phyloP scores from a whole-genome alignment of 2,329 filamentous ascomycete genomes.

The Ophiocordyceps polyrhachis-furcata region DNA sequence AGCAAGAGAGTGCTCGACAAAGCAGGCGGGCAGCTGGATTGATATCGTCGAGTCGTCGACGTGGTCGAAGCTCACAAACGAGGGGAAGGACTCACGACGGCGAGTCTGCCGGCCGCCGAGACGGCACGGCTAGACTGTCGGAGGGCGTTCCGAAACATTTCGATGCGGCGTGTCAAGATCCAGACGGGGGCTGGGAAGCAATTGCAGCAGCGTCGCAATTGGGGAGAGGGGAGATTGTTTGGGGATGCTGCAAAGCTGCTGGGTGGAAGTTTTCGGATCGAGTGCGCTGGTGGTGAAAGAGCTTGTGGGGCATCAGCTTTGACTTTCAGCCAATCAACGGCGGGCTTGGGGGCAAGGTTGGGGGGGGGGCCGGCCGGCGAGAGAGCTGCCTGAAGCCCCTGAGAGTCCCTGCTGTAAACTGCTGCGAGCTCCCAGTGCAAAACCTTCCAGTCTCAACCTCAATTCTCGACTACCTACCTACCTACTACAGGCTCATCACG shows the following conservation, averaged over 20 bases:
- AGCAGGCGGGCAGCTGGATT: not conserved
- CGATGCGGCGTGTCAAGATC: constrained; percentile 32
- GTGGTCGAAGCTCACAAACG: constrained; percentile 13
- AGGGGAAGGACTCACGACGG: constrained; percentile 58
- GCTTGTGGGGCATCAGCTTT: constrained; percentile 18
- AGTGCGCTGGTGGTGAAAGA: constrained; percentile 23
- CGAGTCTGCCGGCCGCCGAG: constrained; percentile 80
- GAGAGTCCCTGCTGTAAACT: too few species aligned
- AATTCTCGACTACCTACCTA: too few species aligned
- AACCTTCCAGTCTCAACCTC: too few species aligned
- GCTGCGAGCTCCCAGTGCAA: too few species aligned
- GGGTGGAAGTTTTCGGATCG: constrained; percentile 27
- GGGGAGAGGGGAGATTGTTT: constrained; percentile 37
- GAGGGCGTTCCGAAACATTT: constrained; percentile 97
- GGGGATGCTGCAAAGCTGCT: constrained; percentile 28
- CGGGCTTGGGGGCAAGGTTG: not conserved
- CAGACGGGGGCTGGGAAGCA: constrained; percentile 32
- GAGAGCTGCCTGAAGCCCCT: too few species aligned
- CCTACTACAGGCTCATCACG: too few species aligned
- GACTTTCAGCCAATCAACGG: constrained; percentile 15
- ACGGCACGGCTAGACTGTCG: constrained; percentile 91
- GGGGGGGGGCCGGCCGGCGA: not conserved
- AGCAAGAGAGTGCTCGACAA: not conserved
- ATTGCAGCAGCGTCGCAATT: constrained; percentile 44
- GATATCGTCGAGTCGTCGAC: not conserved